Base-by-base conservation (phyloP, 176 grass and related monocot species). In the Oryza longistaminata region DNA sequence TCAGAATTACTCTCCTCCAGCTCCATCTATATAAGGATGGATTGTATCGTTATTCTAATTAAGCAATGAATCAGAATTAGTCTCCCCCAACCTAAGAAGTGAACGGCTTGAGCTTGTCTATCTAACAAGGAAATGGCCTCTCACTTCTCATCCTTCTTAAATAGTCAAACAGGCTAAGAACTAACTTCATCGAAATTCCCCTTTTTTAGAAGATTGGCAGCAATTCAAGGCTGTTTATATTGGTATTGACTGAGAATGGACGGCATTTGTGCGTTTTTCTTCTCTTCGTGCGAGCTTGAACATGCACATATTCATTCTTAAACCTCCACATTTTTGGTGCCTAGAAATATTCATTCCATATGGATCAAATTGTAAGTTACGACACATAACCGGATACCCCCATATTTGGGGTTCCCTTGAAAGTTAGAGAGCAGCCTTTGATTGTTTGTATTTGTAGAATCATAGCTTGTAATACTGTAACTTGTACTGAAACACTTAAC, bases 241-340 rank as follows among this genome's bases (percentile, higher is more conserved):
- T 76, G 39, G 64, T 50, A 70, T n/a, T 55, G 15, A 8, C 66
- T 35, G 64, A 75, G 42, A 67, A 62, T 73, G 46, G 14, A 12
- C 13, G 2, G 19, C 27, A 24, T 83, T 74, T 48, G 0, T 5
- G 39, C n/a, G 24, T 69, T 52, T 44, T 31, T 50, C 39, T 85
- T 48, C 34, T 64, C 61, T 78, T 72, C 64, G 40, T 66, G 60
- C 39, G 50, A 80, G 43, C 19, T 9, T 24, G 21, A 14, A 15
- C 25, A 12, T 87, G 79, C 81, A 84, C 75, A 83, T 87, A 70
- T 83, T 53, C 75, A 83, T 87, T 73, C 61, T 39, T 69, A 71
- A 87, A 79, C 68, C 58, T 83, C 70, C 40, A 75, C 31, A 52
- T 25, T 87, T 89, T 87, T 79, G 3, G 42, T 83, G 64, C 46